Percentiles rank a stretch among this genome's conserved stretches.
phyloP scores from a whole-genome alignment of 192 early-diverging fungal genomes.

The Backusella parvicylindrica region DNA sequence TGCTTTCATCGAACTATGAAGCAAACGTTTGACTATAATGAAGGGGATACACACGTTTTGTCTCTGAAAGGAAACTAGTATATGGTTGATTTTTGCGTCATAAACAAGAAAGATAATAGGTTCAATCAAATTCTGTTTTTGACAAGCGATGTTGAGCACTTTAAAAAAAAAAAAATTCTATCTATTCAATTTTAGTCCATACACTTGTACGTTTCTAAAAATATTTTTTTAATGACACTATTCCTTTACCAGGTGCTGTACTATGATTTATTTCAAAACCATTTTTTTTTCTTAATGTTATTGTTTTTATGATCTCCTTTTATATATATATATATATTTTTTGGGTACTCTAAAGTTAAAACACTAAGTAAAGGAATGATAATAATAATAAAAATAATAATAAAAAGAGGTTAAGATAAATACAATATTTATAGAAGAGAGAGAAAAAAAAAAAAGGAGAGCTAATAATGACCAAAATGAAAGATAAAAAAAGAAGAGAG shows the following conservation, averaged over 20 bases:
- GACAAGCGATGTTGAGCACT: background rate
- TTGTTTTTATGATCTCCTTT: background rate
- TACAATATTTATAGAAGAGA: background rate
- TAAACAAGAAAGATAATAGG: background rate
- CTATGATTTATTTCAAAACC: background rate
- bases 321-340: background rate
- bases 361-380: too few species aligned
- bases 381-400: too few species aligned
- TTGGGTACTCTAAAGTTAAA: background rate
- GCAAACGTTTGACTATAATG: too few species aligned
- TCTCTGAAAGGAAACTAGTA: background rate
- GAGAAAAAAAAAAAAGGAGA: background rate
- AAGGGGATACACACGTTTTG: too few species aligned
- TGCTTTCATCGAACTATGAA: too few species aligned
- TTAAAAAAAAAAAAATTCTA: too few species aligned
- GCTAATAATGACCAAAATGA: background rate
- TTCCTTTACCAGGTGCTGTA: background rate
- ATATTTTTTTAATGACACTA: too few species aligned
- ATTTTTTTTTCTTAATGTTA: too few species aligned
- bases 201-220: too few species aligned
- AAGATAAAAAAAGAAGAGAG: background rate
- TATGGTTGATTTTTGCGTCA: background rate
- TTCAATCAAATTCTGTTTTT: background rate
- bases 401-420: background rate
- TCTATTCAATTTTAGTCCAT: too few species aligned